Base-by-base conservation (phyloP, 345 rosid genomes). In the Viola odorata region DNA sequence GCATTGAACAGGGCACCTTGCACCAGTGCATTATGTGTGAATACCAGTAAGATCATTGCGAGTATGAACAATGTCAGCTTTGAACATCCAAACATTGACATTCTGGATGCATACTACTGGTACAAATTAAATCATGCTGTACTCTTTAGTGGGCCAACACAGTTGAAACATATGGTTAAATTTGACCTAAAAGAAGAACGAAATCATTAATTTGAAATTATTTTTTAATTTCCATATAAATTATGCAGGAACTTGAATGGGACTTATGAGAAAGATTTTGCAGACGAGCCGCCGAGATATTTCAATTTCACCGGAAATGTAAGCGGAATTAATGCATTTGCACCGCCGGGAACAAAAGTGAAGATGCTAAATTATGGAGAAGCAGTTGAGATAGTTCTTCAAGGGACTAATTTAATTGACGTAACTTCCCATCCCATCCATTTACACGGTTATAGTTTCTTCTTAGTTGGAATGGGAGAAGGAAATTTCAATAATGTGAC, bases 11-110 rank as follows among this genome's bases (percentile, higher is more conserved):
- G 7, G n/a, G 17, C 70, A 7, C 37, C 50, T 17, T 78, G 81
- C 23, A 53, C 66, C 2, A 7, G 8, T 1, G 44, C 75, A 0
- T 45, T 12, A 0, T 64, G 68, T 0, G 17, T 60, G 0, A 16
- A 49, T 6, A 60, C 71, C 0, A 57, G 39, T 42, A 56, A 69
- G 55, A 3, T 47, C 4, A 16, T 71, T 13, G 82, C 85, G 3
- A 81, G 85, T 66, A 45, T 78, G 70, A 84, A 68, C 64, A 84
- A 84, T 53, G 58, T 77, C 4, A 81, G 83, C 57, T 81, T 81
- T 51, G 60, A 11, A 0, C 15, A 17, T 5, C 77, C 75, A 4
- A 5, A 41, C 0, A 67, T 71, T 3, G 75, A 69, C 63, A 58
- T 78, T 1, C 65, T 84, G 32, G 72, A 77, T 44, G 88, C 85